Evolutionary conservation across 2,329 filamentous ascomycete species (phyloP), one percentile per base, ranked within the genome.

Genomic region (Lasiodiplodia sp.): DNA sequence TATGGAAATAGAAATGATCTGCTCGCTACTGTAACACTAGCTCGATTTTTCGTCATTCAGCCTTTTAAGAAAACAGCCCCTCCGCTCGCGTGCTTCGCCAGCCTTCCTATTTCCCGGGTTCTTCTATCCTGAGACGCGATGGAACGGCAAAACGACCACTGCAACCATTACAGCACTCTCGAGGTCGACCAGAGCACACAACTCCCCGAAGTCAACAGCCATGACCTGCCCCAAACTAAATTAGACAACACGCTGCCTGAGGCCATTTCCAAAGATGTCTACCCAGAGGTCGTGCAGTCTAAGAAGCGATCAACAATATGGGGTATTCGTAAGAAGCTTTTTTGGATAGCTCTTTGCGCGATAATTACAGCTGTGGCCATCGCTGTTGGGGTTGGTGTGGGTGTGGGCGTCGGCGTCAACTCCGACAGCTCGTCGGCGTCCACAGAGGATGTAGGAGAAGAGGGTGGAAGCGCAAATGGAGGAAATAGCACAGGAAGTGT

Each of bases 101-200:
- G 23, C 23, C 23, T 23, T 23, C 23, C 23, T 23, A 23, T 23
- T 23, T 23, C 23, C 23, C 23, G 23, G 23, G 23, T 23, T 23
- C 23, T 23, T 23, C 23, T 23, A 23, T 23, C 23, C 23, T 23
- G 23, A 23, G 23, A 23, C 23, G 23, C 23, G 23, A 23, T 31
- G 31, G 31, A 31, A 31, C 2, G 31, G 31, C 8, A 31, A 6
- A 31, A 31, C 7, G 31, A 31, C 8, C 31, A 49, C 8, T 62
- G 49, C 57, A 62, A 31, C 8, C 31, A 49, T 16, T 62, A 62
- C 57, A 62, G 57, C 34, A 62, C 37, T 12, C 14, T 62, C 14
- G 57, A 62, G 25, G 57, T 62, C 14, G 57, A 62, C 12, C 25
- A 44, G 21, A 28, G 57, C 38, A 38, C 57, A 7, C 16, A 31